These are phyloP conservation scores for Stephanocyclus meneghinianus DNA, from an alignment of 352 stramenopile genomes.

Conservation along the genomic window DNA sequence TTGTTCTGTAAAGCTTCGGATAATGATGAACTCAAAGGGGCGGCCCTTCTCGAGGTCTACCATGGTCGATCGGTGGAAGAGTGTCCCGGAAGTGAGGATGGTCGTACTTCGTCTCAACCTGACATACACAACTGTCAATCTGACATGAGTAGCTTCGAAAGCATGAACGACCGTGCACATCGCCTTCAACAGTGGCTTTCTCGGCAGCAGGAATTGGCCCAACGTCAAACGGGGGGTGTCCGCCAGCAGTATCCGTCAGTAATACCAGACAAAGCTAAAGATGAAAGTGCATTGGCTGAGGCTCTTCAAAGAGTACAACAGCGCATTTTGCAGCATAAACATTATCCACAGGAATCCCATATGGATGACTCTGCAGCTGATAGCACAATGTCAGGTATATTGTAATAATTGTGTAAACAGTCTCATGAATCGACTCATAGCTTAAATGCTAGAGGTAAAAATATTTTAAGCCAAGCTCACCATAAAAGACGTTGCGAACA, in stretches of 20 bases:
- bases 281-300: not conserved
- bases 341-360: not conserved
- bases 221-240: not conserved
- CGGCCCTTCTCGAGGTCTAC: too few relatives aligned
- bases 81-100: not conserved
- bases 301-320: slow-evolving; percentile 7
- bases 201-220: slow-evolving; percentile 1
- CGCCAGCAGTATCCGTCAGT: not conserved
- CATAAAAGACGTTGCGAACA: too few relatives aligned
- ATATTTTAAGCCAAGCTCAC: too few relatives aligned
- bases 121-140: not conserved
- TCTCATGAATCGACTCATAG: not conserved
- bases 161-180: not conserved
- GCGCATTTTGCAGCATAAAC: slow-evolving; percentile 2
- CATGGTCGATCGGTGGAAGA: not conserved
- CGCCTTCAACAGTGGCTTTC: slow-evolving; percentile 2
- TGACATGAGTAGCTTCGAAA: slow-evolving; percentile 10
- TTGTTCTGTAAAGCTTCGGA: too few relatives aligned
- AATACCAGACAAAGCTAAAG: not conserved
- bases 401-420: not conserved
- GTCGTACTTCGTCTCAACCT: not conserved
- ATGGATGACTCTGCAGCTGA: too few relatives aligned
- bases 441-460: too few relatives aligned
- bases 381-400: not conserved
- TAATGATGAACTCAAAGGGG: too few relatives aligned